A percentile compares a stretch with the other conserved stretches of the same genome.
Evolutionary conservation across 1,284 basidiomycete species (phyloP).

Genomic region (Sparassis latifolia): DNA sequence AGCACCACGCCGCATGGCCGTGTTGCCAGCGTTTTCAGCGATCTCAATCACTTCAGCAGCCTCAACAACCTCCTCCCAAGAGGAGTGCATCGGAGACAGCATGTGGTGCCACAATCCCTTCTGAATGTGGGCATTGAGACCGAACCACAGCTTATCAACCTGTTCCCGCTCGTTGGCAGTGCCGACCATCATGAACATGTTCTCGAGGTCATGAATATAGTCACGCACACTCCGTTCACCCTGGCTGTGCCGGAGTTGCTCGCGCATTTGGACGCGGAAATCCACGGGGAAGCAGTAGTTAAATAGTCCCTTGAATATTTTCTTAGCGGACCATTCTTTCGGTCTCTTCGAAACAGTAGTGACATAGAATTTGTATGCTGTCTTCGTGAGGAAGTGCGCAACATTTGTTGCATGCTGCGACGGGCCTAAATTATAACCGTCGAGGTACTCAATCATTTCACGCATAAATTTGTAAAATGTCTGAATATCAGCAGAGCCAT

Average conservation of each 20-base stretch:
- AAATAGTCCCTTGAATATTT: constrained; percentile 33
- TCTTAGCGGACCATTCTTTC: constrained; percentile 12
- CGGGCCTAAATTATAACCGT: background rate
- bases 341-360: constrained; percentile 23
- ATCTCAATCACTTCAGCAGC: constrained; percentile 13
- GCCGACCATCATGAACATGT: constrained; percentile 27
- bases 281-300: constrained; percentile 38
- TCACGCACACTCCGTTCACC: constrained; percentile 9
- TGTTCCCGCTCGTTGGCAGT: constrained; percentile 21
- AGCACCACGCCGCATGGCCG: background rate
- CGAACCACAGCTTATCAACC: constrained; percentile 29
- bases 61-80: constrained; percentile 8
- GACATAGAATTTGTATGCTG: constrained; percentile 35
- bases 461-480: constrained; percentile 5
- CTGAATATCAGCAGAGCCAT: constrained; percentile 1
- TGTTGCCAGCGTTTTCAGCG: constrained; percentile 3
- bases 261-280: constrained; percentile 20
- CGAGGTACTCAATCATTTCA: constrained; percentile 1
- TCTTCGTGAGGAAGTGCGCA: constrained; percentile 23
- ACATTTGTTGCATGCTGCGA: background rate
- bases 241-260: constrained; percentile 15
- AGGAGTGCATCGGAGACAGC: constrained; percentile 18
- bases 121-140: constrained; percentile 24
- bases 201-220: constrained; percentile 27
- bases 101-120: constrained; percentile 21